Base-by-base conservation (phyloP, 2,329 filamentous ascomycete species). In the Lasiodiplodia citricola region DNA sequence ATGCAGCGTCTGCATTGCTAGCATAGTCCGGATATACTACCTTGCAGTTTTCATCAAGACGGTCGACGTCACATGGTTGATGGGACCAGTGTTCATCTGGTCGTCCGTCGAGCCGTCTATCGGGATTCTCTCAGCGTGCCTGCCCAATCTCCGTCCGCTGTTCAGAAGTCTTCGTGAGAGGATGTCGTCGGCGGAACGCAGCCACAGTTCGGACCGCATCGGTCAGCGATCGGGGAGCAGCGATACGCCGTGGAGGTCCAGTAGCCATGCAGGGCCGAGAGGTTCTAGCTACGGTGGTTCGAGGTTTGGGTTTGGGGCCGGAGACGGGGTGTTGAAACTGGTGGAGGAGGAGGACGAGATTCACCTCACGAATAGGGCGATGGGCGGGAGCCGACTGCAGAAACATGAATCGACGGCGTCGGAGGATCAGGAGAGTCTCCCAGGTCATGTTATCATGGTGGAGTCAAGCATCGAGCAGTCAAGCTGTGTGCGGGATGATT, bases 21-120 rank as follows among this genome's bases (percentile, higher is more conserved):
- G 31, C 35, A 44, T 62, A 31, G 37, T 44, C 38, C 57, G 57
- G 21, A 62, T 62, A 31, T 62, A 62, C 57, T 62, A 62, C 21
- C 57, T 62, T 16, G 38, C 31, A 13, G 21, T 37, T 4, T 38
- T 62, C 21, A 23, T 25, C 57, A 25, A 62, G 18, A 23, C 57
- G 14, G 37, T 62, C 35, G 57, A 62, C 35, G 28, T 38, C 16
- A 62, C 57, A n/a, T 62, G 28, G 31, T 7, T 25, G 31, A 62
- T 62, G 31, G 57, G 57, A 2, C 57, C 57, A 31, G 57, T 25
- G 11, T 62, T 62, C 35, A 25, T 62, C 57, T 62, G 57, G 57
- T 38, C 57, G 8, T 38, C 57, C 6, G 57, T 62, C 7, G 57
- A 62, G 23, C 57, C 57, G 14, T 38, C 57, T 10, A 44, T 62